Percentiles rank a stretch among this genome's conserved stretches.
These are phyloP conservation scores for Globisporangium nunn DNA, from an alignment of 352 stramenopile species.

Conservation along the genomic window DNA sequence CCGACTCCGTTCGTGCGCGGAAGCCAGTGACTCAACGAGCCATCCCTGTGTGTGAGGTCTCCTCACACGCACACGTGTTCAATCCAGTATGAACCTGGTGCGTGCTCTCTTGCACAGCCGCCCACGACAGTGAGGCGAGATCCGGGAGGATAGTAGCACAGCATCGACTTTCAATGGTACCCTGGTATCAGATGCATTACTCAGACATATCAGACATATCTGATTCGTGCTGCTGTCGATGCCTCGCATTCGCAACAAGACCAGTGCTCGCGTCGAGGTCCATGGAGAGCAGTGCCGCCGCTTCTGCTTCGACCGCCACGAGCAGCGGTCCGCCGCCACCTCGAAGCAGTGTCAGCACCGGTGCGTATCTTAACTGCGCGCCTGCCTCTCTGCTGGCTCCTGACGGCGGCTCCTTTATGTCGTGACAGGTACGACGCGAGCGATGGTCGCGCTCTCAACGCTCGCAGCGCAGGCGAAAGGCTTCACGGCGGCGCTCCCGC, in stretches of 20 bases:
- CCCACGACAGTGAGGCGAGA: no score
- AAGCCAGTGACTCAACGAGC: no score
- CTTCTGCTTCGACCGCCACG: background rate
- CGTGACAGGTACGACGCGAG: conserved; percentile 6
- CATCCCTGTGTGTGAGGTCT: no score
- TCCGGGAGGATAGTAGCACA: no score
- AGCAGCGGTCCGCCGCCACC: background rate
- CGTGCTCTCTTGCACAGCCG: no score
- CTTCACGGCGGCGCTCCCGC: conserved; percentile 10
- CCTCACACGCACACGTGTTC: no score
- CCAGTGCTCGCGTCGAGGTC: background rate
- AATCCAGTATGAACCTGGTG: no score
- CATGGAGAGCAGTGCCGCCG: background rate
- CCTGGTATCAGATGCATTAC: no score
- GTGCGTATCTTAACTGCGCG: background rate
- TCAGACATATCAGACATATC: background rate
- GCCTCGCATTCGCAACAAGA: no score
- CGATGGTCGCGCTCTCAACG: conserved; percentile 9
- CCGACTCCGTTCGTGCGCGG: no score
- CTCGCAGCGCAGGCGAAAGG: conserved; percentile 13
- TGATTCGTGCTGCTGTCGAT: background rate
- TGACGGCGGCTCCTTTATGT: background rate
- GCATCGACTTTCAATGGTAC: no score
- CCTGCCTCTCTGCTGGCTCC: background rate
- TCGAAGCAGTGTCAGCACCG: background rate